Evolutionary conservation across 192 early-diverging fungal genomes (phyloP), one percentile per base, ranked within the genome.

Genomic region (Cladochytrium replicatum): DNA sequence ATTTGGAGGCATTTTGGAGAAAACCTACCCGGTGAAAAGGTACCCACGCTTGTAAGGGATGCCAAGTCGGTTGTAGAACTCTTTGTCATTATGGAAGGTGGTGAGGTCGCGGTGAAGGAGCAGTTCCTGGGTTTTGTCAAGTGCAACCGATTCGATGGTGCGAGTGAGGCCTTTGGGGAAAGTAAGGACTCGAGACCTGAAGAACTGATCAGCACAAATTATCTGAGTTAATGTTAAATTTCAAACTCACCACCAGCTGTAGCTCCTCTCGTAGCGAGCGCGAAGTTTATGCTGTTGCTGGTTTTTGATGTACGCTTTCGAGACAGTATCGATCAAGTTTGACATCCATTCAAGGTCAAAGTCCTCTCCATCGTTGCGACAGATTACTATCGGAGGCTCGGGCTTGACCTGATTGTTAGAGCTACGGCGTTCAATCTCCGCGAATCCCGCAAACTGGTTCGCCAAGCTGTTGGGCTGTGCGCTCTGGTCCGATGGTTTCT

Each of bases 41-140:
- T 67, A 67, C 9, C 78, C 78, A 24, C 74, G 64, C 22, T 73
- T 58, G 65, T 79, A 82, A 15, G 79, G 75, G 9, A 81, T 66
- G 6, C 79, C 79, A 44, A 81, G 75, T 2, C 75, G 56, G 28
- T 51, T 50, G 58, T 82, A 82, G 50, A 82, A 82, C 1, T 64
- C 60, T 46, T 69, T 61, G 52, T 77, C 71, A 25, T 58, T 55
- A 30, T 53, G 39, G 50, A 82, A 82, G 0, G 72, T 64, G 27
- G 63, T 51, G 7, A 82, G 48, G 48, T 81, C 78, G 15, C 56
- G 44, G 26, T 44, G 44, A 4, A 82, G 29, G 3, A 76, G 50
- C 23, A 48, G 41, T 59, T 82, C 78, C 32, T 75, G 55, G 8
- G 51, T 26, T 23, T 58, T 44, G 41, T 73, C 63, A 15, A 82